Conservation (phyloP, 2,329 filamentous ascomycete genomes). For the Ophiostoma piceae region DNA sequence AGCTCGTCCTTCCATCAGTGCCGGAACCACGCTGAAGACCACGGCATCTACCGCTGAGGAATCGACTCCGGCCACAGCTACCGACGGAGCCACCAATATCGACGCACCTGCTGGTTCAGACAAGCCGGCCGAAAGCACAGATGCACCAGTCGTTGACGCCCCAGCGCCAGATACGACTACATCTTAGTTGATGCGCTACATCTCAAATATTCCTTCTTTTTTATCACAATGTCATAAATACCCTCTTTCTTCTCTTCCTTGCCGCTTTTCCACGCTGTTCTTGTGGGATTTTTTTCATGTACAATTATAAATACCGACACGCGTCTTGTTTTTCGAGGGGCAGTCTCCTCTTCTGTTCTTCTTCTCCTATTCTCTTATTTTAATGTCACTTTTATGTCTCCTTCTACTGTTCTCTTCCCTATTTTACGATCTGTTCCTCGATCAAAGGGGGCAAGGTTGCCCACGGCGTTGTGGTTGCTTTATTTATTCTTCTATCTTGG, state of each 20-base stretch:
- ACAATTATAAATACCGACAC: neutral
- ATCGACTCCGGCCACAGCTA: neutral
- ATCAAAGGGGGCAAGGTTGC: conserved; percentile 11
- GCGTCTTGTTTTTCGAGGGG: neutral
- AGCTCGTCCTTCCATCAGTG: conserved; percentile 37
- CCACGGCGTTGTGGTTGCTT: conserved; percentile 13
- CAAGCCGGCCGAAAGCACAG: neutral
- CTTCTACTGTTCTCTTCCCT: conserved; percentile 6
- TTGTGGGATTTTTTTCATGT: neutral
- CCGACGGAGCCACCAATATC: neutral
- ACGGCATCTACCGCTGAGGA: conserved; percentile 30
- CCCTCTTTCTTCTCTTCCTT: neutral
- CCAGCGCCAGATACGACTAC: neutral
- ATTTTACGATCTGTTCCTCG: neutral
- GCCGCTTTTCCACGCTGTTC: neutral
- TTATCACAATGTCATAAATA: neutral
- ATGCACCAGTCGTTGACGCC: neutral
- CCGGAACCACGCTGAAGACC: conserved; percentile 36
- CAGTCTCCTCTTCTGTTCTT: no score
- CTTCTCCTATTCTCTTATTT: conserved; percentile 1
- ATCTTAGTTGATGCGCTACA: neutral
- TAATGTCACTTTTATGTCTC: neutral
- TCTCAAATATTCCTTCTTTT: neutral
- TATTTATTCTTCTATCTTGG: conserved; percentile 7
- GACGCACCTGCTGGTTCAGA: neutral